Conservation (phyloP, 2,329 filamentous ascomycete genomes). For the Talaromyces verruculosus region DNA sequence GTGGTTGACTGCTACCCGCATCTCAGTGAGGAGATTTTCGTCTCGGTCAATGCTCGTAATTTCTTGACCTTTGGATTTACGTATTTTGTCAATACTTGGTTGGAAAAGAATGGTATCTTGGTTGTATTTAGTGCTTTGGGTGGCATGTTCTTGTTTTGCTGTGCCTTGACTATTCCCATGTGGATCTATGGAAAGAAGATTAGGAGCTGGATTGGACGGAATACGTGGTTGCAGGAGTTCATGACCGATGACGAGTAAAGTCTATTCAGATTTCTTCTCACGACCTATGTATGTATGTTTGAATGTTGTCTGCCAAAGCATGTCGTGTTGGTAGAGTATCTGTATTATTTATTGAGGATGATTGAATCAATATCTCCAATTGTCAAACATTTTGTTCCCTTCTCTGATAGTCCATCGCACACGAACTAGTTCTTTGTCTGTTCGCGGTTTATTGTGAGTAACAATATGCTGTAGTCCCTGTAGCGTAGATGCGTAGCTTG, state of each 20-base stretch:
- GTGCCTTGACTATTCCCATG: constrained; percentile 15
- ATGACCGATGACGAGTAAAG: constrained; percentile 12
- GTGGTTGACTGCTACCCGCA: constrained; percentile 19
- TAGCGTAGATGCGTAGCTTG: constrained; percentile 63
- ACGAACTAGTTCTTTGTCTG: constrained; percentile 36
- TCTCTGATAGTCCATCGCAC: constrained; percentile 36
- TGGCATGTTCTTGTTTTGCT: constrained; percentile 16
- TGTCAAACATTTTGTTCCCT: constrained; percentile 38
- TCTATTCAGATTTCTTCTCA: not conserved
- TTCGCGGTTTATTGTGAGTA: constrained; percentile 38
- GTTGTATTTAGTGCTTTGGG: constrained; percentile 16
- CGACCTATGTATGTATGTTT: not conserved
- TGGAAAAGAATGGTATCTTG: constrained; percentile 11
- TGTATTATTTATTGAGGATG: not conserved
- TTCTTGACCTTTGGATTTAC: constrained; percentile 19
- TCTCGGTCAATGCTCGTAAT: constrained; percentile 19
- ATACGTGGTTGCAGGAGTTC: constrained; percentile 15
- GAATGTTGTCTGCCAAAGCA: not conserved
- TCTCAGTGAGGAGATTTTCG: constrained; percentile 20
- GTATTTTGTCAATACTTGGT: constrained; percentile 18
- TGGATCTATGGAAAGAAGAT: constrained; percentile 20
- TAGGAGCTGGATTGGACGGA: constrained; percentile 16
- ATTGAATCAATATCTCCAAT: constrained; percentile 35
- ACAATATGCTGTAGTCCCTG: constrained; percentile 63
- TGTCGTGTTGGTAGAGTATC: not conserved